Base-by-base conservation (phyloP, 176 grass and related monocot species). In the Carex littledalei region DNA sequence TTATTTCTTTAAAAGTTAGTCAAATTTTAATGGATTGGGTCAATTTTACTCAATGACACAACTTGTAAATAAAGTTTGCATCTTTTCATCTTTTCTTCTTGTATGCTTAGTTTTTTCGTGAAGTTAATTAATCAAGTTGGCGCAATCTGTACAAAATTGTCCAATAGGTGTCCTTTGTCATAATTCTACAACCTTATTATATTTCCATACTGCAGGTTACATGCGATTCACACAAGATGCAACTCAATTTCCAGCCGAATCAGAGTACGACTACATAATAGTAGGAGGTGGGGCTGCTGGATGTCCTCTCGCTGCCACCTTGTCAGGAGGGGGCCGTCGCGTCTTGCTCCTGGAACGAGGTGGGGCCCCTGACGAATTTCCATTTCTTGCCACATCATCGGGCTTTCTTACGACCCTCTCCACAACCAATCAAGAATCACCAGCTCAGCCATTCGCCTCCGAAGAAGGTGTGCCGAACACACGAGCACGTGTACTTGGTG, bases 191-290 rank as follows among this genome's bases (percentile, higher is more conserved):
- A 75, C 71, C 31, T 67, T 29, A 34, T 67, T 39, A 39, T 39
- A 39, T 39, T 39, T 39, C 37, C 37, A 39, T 67, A 67, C 16
- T 56, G 50, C n/a, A 83, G 81, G 20, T 12, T 97, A 97, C 90
- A 77, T 84, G 47, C 69, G 85, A 54, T 97, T 90, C 88, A 75
- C 91, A 77, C 1, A 81, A 4, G 92, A 94, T 59, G 94, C 87
- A 54, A 31, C 83, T 80, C 61, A 64, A 81, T 90, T 86, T 85
- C 82, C 88, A 20, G 58, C 61, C 63, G 90, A 90, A 84, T 90
- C 93, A 57, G 86, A 84, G 83, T 94, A 94, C 75, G 94, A 94
- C 79, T 97, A 97, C 92, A 92, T 97, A 85, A 83, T 94, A 34
- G 91, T 97, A n/a, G 94, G 94, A 15, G 94, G 90, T 6, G 92